phyloP scores from a whole-genome alignment of 2,329 filamentous ascomycete species.

The Phialophora macrospora region DNA sequence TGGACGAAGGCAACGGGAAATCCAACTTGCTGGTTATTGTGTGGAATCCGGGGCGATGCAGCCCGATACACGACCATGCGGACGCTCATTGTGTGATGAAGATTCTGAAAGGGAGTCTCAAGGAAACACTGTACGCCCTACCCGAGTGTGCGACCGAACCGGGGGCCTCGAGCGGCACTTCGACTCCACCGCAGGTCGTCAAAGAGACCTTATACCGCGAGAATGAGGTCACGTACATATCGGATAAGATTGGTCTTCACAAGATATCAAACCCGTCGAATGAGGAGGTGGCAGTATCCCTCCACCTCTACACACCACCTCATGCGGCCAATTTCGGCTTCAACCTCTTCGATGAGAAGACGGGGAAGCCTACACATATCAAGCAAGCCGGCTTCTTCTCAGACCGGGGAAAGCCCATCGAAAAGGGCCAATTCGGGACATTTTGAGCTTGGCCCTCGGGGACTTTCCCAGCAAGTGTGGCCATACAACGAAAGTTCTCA shows the following conservation, averaged over 20 bases:
- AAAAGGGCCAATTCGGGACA: conserved; percentile 39
- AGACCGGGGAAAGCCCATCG: conserved; percentile 47
- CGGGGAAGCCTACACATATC: conserved; percentile 74
- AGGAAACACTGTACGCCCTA: conserved; percentile 80
- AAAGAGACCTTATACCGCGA: conserved; percentile 70
- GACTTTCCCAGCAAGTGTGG: not conserved
- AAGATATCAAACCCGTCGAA: conserved; percentile 73
- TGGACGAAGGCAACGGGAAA: conserved; percentile 86
- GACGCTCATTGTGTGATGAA: conserved; percentile 93
- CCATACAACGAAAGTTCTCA: not conserved
- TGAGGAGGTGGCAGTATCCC: conserved; percentile 74
- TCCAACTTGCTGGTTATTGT: conserved; percentile 67
- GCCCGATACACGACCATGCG: conserved; percentile 85
- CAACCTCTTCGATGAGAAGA: conserved; percentile 77
- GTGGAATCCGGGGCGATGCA: conserved; percentile 83
- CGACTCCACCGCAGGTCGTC: conserved; percentile 65
- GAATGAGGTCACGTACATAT: conserved; percentile 87
- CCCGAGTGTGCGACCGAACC: conserved; percentile 52
- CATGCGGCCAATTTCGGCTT: conserved; percentile 85
- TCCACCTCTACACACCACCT: conserved; percentile 88
- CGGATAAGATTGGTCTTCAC: conserved; percentile 83
- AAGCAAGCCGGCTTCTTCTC: conserved; percentile 75
- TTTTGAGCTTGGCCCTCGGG: conserved; percentile 14
- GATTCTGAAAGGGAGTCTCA: conserved; percentile 76
- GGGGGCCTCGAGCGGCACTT: conserved; percentile 50